A percentile compares a stretch with the other conserved stretches of the same genome.
Evolutionary conservation across 148 eudicot species (phyloP).

Genomic region (Selenicereus undatus): DNA sequence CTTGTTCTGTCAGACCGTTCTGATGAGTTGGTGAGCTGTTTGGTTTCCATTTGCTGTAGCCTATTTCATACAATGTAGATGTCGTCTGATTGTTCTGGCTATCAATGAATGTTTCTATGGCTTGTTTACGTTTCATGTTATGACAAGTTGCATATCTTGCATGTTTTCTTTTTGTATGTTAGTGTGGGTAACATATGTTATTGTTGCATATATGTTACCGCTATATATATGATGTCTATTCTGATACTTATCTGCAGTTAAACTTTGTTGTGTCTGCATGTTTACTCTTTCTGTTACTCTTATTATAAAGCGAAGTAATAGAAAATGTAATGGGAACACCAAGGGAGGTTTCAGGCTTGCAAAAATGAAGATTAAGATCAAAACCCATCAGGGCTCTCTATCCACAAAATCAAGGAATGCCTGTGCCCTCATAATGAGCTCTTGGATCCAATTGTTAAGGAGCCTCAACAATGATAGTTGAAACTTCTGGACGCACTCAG

Average conservation of each 20-base stretch:
- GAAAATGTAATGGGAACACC: background rate
- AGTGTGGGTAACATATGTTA: no score
- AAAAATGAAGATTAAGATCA: background rate
- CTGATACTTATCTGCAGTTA: background rate
- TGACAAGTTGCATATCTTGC: background rate
- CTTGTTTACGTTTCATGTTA: constrained; percentile 1
- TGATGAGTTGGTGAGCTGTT: constrained; percentile 72
- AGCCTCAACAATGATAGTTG: background rate
- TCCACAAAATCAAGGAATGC: no score
- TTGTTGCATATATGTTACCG: no score
- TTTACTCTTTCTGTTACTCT: background rate
- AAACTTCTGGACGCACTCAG: background rate
- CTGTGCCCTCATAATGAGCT: no score
- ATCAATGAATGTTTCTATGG: constrained; percentile 1
- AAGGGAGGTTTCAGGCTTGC: background rate
- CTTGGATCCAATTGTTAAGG: background rate
- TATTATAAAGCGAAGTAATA: background rate
- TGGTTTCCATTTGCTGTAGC: background rate
- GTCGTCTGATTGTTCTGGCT: background rate
- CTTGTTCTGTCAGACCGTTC: constrained; percentile 93
- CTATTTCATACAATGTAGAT: background rate
- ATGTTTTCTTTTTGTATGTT: background rate
- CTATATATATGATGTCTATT: no score
- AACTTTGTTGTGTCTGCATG: background rate
- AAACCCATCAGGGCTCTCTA: background rate